Evolutionary conservation across 441 rosid genomes (phyloP), one percentile per base, ranked within the genome.

Genomic region (Isatis lusitanica): DNA sequence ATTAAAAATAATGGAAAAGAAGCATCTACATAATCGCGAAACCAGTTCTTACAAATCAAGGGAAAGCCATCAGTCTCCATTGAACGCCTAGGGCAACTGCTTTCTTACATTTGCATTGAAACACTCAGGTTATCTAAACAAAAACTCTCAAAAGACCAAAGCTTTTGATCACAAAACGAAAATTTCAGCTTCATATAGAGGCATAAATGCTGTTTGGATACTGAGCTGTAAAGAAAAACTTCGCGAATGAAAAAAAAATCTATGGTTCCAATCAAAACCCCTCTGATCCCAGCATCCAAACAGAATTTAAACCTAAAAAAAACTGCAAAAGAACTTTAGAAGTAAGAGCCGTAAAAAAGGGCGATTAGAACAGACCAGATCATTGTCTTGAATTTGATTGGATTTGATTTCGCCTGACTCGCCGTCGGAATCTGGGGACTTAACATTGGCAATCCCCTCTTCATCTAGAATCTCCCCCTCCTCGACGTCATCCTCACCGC

Each of bases 401-500:
- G 74, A 75, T 77, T 82, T 74, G 38, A 78, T 70, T 71, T 71
- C 78, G 31, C 74, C 81, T 1, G 75, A 73, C 67, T 78, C 81
- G 43, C 75, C 79, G 1, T 78, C 82, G 51, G 80, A 78, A 43
- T 76, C 82, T 56, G 6, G 6, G 2, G 62, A 12, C 67, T 62
- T 73, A 58, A 42, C 61, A 79, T 70, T 46, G 5, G 38, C 78
- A 31, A 65, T 1, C 21, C 67, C 80, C 5, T 78, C 87, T 65
- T 96, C 98, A 4, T 93, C 98, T 13, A 91, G 87, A 85, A 96
- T 96, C 86, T 93, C 99, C 44, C 99, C 99, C 76, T 96, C 99
- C 84, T 96, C 99, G 62, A 96, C 80, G 57, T 93, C 98, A 57
- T 93, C 86, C 72, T 78, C 89, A 66, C 61, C 51, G 46, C 76